Conservation (phyloP, 2,329 filamentous ascomycete species). For the Furcasterigmium furcatum region DNA sequence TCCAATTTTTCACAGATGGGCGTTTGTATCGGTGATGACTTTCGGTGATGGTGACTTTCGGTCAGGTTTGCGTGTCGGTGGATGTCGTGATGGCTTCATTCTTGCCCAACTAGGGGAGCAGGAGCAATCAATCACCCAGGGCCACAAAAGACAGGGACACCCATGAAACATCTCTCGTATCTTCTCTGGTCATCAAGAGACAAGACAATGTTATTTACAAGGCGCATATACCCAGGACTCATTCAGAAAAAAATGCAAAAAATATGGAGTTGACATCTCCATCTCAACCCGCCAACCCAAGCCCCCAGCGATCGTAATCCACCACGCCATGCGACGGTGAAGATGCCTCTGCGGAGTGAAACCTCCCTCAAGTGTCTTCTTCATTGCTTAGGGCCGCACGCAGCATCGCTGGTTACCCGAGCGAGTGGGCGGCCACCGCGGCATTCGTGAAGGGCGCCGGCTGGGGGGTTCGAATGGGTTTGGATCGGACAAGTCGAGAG, state of each 20-base stretch:
- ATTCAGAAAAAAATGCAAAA: slow-evolving; percentile 29
- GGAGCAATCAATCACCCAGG: too few species aligned
- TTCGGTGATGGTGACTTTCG: too few species aligned
- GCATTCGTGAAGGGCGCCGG: slow-evolving; percentile 67
- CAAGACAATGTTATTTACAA: too few species aligned
- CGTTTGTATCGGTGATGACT: too few species aligned
- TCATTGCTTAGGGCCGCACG: slow-evolving; percentile 63
- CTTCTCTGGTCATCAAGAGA: too few species aligned
- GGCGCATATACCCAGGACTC: too few species aligned
- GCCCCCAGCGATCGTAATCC: slow-evolving; percentile 63
- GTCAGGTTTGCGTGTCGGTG: too few species aligned
- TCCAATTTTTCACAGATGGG: too few species aligned
- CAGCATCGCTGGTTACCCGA: slow-evolving; percentile 65
- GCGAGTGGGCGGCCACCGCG: slow-evolving; percentile 64
- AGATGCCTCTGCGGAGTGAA: slow-evolving; percentile 70
- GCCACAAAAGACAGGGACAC: too few species aligned
- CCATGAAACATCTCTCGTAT: too few species aligned
- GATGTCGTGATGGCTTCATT: too few species aligned
- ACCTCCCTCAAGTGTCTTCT: slow-evolving; percentile 67
- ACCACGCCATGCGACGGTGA: slow-evolving; percentile 68
- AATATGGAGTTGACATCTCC: slow-evolving; percentile 46
- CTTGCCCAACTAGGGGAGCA: too few species aligned
- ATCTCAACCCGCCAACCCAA: slow-evolving; percentile 54
- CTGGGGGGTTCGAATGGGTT: slow-evolving; percentile 52
- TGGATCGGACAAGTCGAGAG: slow-evolving; percentile 45